Evolutionary conservation across 108 stramenopile genomes (phyloP).

Genomic region (Conticribra weissflogii): DNA sequence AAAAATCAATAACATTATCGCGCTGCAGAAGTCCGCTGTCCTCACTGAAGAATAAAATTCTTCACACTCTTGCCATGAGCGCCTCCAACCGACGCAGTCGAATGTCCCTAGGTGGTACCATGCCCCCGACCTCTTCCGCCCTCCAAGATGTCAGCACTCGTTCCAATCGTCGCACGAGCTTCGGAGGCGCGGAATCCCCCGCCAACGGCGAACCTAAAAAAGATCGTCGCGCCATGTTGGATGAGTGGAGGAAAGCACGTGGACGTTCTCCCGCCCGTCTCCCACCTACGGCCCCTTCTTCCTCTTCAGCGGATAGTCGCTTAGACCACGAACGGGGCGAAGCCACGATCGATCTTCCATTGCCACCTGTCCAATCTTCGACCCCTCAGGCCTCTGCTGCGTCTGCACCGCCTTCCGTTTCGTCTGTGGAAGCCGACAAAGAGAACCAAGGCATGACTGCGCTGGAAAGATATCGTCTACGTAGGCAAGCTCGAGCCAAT

Average conservation of each 20-base stretch:
- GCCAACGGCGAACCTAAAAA: slow-evolving; percentile 30
- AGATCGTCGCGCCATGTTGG: slow-evolving; percentile 77
- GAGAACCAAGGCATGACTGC: slow-evolving; percentile 36
- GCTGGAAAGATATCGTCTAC: slow-evolving; percentile 35
- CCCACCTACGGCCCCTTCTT: too few relatives aligned
- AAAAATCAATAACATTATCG: too few relatives aligned
- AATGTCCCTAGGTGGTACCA: slow-evolving; percentile 25
- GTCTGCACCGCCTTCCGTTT: slow-evolving; percentile 8
- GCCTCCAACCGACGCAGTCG: slow-evolving; percentile 18
- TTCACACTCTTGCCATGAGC: slow-evolving; percentile 11
- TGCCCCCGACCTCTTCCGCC: slow-evolving; percentile 11
- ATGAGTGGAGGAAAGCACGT: slow-evolving; percentile 65
- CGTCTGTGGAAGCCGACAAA: slow-evolving; percentile 37
- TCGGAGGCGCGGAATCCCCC: slow-evolving; percentile 10
- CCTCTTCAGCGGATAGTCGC: not conserved
- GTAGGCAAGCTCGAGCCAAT: slow-evolving; percentile 2
- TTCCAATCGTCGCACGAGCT: slow-evolving; percentile 39
- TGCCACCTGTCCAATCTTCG: not conserved
- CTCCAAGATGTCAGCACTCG: slow-evolving; percentile 21
- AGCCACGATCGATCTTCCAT: not conserved
- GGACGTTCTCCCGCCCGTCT: not conserved
- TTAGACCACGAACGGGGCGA: not conserved
- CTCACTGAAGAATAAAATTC: not conserved
- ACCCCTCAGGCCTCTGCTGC: slow-evolving; percentile 12
- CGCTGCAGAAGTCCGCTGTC: too few relatives aligned